Evolutionary conservation across 2,329 filamentous ascomycete genomes (phyloP), one percentile per base, ranked within the genome.

Genomic region (Pseudopithomyces maydicus): DNA sequence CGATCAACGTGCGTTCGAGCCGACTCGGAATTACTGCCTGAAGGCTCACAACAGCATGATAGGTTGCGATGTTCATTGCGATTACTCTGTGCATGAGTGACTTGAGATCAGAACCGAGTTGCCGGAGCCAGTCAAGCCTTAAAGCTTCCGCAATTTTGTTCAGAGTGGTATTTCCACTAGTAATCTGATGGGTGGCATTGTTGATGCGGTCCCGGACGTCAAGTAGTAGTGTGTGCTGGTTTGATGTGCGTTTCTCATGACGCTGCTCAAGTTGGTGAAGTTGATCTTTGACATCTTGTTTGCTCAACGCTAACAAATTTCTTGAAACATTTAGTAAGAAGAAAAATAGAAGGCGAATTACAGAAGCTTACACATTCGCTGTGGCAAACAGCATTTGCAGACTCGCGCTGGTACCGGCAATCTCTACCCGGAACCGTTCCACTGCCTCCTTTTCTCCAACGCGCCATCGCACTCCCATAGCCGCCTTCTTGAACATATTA

Each of bases 41-140:
- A 22, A 62, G 51, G 39, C 23, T 52, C 11, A 57, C 57, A 56
- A 55, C 22, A 10, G 45, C 39, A 42, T 45, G 53, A 20, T 51
- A 55, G 29, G 57, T 66, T 15, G 55, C 61, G 22, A 64, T 49
- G 22, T 65, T 65, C 15, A 52, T 60, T 11, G 53, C 44, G 2
- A 65, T 49, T 1, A 55, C 41, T 7, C 51, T 32, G 8, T 23
- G 26, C 47, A 64, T 33, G 33, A 57, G 45, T 10, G 14, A 38
- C 23, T 61, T 63, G 10, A 61, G 35, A 17, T 59, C 56, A 7
- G 56, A 26, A 1, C 56, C 57, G 1, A 65, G 45, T 17, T 56
- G 26, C 22, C 41, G 45, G 3, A 61, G 52, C 59, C 57, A 63
- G 14, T 55, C 46, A 6, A 51, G 46, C 36, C 46, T 41, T 12